phyloP scores from a whole-genome alignment of 306 rosid species.

The Trifolium repens region DNA sequence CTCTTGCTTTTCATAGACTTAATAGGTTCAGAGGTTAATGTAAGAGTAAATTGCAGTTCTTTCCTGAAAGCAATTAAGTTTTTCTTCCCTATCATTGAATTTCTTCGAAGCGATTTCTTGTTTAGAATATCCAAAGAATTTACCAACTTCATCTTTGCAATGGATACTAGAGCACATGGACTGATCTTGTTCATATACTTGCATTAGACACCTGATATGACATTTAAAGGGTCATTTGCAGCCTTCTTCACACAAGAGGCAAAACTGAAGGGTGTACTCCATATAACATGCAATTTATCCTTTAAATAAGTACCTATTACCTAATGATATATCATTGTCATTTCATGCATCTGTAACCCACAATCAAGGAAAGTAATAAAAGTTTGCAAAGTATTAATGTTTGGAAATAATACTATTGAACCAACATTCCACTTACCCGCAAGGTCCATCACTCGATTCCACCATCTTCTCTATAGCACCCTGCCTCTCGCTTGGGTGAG shows the following conservation, averaged over 20 bases:
- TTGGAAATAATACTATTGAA: constrained; percentile 12
- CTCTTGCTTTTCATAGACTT: constrained; percentile 27
- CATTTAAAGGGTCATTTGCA: constrained; percentile 13
- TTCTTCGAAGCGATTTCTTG: constrained; percentile 18
- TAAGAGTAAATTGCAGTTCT: constrained; percentile 14
- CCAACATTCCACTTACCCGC: constrained; percentile 59
- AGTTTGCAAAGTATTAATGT: constrained; percentile 18
- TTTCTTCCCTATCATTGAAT: constrained; percentile 9
- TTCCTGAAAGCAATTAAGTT: constrained; percentile 15
- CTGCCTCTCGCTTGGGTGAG: constrained; percentile 50
- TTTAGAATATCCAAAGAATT: constrained; percentile 31
- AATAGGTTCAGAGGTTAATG: background rate
- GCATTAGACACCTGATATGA: constrained; percentile 11
- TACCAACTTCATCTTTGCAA: constrained; percentile 3
- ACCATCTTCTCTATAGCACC: constrained; percentile 55
- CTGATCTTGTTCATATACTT: constrained; percentile 7
- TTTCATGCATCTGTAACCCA: constrained; percentile 27
- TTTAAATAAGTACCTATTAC: constrained; percentile 13
- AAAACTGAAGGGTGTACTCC: background rate
- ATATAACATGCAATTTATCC: constrained; percentile 19
- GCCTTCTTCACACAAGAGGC: constrained; percentile 9
- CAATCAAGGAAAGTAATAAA: constrained; percentile 31
- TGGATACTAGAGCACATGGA: constrained; percentile 20
- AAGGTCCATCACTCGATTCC: constrained; percentile 69
- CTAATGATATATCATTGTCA: constrained; percentile 10